These are phyloP conservation scores for Suillus discolor DNA, from an alignment of 768 basidiomycete species.

Conservation along the genomic window DNA sequence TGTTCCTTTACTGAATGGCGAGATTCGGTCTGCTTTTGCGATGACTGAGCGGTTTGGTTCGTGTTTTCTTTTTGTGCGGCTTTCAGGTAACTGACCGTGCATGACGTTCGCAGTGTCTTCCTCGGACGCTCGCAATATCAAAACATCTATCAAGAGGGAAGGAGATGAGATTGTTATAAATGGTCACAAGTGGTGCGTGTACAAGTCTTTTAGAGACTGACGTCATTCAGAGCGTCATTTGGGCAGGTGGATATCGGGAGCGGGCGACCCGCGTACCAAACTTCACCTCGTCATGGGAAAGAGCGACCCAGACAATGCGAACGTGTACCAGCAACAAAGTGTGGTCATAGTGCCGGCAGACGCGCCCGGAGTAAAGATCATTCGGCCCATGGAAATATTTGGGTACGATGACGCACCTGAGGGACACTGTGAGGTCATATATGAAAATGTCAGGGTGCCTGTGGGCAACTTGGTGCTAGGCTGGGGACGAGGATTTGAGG, in stretches of 20 bases:
- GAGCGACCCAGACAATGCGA: slow-evolving; percentile 83
- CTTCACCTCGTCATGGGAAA: slow-evolving; percentile 95
- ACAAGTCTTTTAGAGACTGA: slow-evolving; percentile 12
- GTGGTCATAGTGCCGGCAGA: slow-evolving; percentile 94
- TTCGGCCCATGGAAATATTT: slow-evolving; percentile 93
- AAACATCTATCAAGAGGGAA: slow-evolving; percentile 80
- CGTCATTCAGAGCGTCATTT: neutral
- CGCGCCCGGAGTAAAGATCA: slow-evolving; percentile 81
- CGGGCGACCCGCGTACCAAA: slow-evolving; percentile 88
- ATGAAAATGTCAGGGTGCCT: slow-evolving; percentile 92
- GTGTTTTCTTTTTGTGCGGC: slow-evolving; percentile 20
- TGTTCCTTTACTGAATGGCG: slow-evolving; percentile 82
- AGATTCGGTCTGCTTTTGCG: slow-evolving; percentile 92
- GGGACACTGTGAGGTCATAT: slow-evolving; percentile 94
- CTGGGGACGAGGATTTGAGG: slow-evolving; percentile 96
- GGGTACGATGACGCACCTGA: slow-evolving; percentile 96
- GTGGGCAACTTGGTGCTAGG: slow-evolving; percentile 82
- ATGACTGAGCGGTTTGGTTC: slow-evolving; percentile 95
- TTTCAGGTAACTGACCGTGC: slow-evolving; percentile 14
- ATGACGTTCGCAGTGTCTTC: slow-evolving; percentile 60
- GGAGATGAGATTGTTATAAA: slow-evolving; percentile 90
- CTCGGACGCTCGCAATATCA: slow-evolving; percentile 94
- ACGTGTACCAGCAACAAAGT: slow-evolving; percentile 82
- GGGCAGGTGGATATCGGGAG: slow-evolving; percentile 93
- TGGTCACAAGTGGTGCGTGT: slow-evolving; percentile 88